Percentiles rank a stretch among this genome's conserved stretches.
Conservation (phyloP, 352 stramenopile genomes). For the Pythium apleroticum region DNA sequence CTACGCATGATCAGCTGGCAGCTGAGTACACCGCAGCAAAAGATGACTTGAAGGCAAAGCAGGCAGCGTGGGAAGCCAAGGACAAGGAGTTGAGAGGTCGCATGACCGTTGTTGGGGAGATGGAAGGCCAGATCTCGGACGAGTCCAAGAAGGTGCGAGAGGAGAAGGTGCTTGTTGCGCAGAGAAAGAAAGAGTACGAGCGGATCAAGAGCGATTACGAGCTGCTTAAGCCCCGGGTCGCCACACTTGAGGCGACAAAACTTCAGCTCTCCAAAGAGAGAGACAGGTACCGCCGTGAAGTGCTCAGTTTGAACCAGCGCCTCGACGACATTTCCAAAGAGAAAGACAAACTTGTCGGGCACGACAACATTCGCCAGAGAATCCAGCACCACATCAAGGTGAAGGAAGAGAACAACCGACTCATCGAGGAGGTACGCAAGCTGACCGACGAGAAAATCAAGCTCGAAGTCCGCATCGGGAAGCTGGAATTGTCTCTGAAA, state of each 20-base stretch:
- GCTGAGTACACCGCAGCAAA: conserved; percentile 1
- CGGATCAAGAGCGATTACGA: conserved; percentile 24
- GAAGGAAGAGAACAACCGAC: conserved; percentile 82
- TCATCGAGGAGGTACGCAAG: conserved; percentile 65
- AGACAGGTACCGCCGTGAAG: conserved; percentile 46
- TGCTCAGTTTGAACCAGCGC: conserved; percentile 19
- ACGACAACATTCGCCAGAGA: conserved; percentile 79
- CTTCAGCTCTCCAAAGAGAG: conserved; percentile 51
- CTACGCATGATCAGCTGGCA: neutral
- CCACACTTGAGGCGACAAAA: conserved; percentile 29
- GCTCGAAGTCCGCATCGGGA: conserved; percentile 46
- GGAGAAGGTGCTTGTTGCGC: conserved; percentile 22
- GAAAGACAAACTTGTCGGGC: conserved; percentile 75
- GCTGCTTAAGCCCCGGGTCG: conserved; percentile 14
- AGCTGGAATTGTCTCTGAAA: conserved; percentile 48
- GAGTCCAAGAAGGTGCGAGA: conserved; percentile 22
- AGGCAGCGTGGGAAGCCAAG: conserved; percentile 19
- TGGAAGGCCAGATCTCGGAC: conserved; percentile 23
- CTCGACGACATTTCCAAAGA: conserved; percentile 43
- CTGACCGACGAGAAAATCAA: conserved; percentile 68
- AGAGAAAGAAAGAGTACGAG: conserved; percentile 18
- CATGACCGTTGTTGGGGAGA: conserved; percentile 17
- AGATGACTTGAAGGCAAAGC: conserved; percentile 14
- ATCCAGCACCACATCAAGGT: conserved; percentile 83
- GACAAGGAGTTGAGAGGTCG: conserved; percentile 21